Conservation (phyloP, 2,329 filamentous ascomycete genomes). For the Daldinia sp. region DNA sequence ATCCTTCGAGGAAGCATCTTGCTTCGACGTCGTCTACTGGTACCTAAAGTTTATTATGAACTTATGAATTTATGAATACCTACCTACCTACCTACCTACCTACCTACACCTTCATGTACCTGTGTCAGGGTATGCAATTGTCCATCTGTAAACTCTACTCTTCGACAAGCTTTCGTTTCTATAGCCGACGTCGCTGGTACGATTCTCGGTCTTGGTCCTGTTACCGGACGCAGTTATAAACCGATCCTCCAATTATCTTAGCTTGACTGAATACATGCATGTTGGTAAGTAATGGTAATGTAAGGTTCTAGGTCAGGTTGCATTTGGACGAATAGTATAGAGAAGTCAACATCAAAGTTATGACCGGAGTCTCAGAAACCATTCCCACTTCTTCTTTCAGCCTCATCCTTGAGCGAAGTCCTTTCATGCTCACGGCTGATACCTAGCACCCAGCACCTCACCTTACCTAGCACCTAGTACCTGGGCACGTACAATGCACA, state of each 20-base stretch:
- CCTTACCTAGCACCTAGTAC: too few relatives aligned
- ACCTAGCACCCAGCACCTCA: constrained; percentile 18
- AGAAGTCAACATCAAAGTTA: background rate
- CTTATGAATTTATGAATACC: too few relatives aligned
- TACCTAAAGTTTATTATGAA: too few relatives aligned
- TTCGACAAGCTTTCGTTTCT: background rate
- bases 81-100: too few relatives aligned
- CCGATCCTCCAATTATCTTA: background rate
- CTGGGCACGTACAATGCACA: constrained; percentile 17
- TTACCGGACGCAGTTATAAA: constrained; percentile 10
- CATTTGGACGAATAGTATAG: background rate
- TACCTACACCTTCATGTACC: background rate
- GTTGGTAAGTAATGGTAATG: background rate
- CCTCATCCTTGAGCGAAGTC: constrained; percentile 30
- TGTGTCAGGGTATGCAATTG: background rate
- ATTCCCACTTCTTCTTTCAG: constrained; percentile 29
- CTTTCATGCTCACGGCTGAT: constrained; percentile 28
- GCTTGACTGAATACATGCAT: background rate
- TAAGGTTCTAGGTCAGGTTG: constrained; percentile 5
- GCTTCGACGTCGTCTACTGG: too few relatives aligned
- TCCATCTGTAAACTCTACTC: background rate
- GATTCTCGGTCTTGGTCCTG: constrained; percentile 11
- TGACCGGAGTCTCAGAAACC: background rate
- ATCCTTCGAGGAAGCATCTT: background rate
- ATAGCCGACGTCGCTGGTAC: constrained; percentile 8